Evolutionary conservation across 371 early-diverging fungal species (phyloP).

Genomic region (Mucor irregularis): DNA sequence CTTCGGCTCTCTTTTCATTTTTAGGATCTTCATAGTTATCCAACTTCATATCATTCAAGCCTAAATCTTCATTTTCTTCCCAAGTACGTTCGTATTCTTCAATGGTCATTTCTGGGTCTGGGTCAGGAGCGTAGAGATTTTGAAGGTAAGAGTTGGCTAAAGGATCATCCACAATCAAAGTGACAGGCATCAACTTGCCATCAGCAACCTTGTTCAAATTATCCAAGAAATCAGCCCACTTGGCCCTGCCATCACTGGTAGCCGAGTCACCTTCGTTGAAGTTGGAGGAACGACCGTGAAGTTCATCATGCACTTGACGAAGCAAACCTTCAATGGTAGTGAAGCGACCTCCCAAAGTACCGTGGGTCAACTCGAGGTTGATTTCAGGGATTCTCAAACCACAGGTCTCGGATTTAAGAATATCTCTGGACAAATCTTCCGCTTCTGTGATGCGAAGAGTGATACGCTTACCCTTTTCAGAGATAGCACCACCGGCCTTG

Average conservation of each 20-base stretch:
- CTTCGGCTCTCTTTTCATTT: background rate
- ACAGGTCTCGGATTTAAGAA: slow-evolving; percentile 94
- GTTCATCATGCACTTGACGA: slow-evolving; percentile 86
- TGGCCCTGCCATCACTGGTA: slow-evolving; percentile 46
- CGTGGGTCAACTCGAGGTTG: slow-evolving; percentile 79
- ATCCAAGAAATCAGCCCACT: slow-evolving; percentile 69
- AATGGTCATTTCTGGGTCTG: slow-evolving; percentile 89
- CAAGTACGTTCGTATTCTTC: slow-evolving; percentile 86
- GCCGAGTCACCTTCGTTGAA: slow-evolving; percentile 80
- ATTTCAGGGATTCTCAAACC: slow-evolving; percentile 90
- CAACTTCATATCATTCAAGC: slow-evolving; percentile 84
- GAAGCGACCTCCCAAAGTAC: slow-evolving; percentile 95
- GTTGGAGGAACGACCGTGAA: slow-evolving; percentile 67
- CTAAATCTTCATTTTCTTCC: slow-evolving; percentile 84
- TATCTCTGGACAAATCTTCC: slow-evolving; percentile 92
- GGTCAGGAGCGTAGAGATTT: slow-evolving; percentile 90
- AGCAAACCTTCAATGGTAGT: slow-evolving; percentile 95
- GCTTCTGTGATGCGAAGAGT: slow-evolving; percentile 74
- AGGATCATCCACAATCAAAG: slow-evolving; percentile 91
- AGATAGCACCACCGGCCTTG: slow-evolving; percentile 91
- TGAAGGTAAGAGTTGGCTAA: slow-evolving; percentile 83
- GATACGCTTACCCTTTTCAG: slow-evolving; percentile 77
- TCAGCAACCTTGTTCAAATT: slow-evolving; percentile 66
- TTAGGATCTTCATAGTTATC: slow-evolving; percentile 50
- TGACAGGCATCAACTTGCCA: slow-evolving; percentile 62